Conservation (phyloP, 495 filamentous ascomycete species). For the Achaetomiella virescens region DNA sequence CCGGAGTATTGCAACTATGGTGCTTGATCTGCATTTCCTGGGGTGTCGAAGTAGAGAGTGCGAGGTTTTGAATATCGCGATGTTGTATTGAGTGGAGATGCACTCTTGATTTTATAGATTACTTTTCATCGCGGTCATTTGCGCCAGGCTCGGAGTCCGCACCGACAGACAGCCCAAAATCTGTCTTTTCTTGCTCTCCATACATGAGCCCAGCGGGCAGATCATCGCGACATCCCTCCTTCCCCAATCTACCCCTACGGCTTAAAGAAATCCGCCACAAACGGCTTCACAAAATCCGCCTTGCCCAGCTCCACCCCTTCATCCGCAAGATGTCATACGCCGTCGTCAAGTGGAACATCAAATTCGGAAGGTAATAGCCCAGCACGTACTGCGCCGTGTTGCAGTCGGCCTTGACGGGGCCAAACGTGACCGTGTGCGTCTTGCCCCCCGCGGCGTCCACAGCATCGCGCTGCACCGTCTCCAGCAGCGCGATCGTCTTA, state of each 20-base stretch:
- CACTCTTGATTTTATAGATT: no score
- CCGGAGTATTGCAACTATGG: conserved; percentile 8
- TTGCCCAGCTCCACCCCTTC: conserved; percentile 51
- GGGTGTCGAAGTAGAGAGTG: no score
- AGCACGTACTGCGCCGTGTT: conserved; percentile 23
- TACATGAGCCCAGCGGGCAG: no score
- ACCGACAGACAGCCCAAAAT: no score
- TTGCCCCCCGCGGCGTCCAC: conserved; percentile 19
- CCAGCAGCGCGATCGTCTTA: conserved; percentile 30
- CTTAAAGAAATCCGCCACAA: conserved; percentile 10
- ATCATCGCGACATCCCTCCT: background rate
- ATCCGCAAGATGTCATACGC: conserved; percentile 50
- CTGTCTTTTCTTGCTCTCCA: no score
- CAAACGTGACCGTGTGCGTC: background rate
- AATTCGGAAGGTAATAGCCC: conserved; percentile 44
- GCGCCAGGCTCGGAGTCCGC: no score
- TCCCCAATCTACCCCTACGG: background rate
- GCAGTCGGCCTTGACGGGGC: background rate
- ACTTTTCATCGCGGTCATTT: no score
- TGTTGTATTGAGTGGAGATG: no score
- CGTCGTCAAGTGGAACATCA: conserved; percentile 53
- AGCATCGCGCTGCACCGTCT: conserved; percentile 30
- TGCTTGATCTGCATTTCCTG: no score
- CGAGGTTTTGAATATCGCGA: no score
- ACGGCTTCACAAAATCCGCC: conserved; percentile 39